Percentiles rank a stretch among this genome's conserved stretches.
Evolutionary conservation across 257 asterid species (phyloP).

Genomic region (Solanum virginianum): DNA sequence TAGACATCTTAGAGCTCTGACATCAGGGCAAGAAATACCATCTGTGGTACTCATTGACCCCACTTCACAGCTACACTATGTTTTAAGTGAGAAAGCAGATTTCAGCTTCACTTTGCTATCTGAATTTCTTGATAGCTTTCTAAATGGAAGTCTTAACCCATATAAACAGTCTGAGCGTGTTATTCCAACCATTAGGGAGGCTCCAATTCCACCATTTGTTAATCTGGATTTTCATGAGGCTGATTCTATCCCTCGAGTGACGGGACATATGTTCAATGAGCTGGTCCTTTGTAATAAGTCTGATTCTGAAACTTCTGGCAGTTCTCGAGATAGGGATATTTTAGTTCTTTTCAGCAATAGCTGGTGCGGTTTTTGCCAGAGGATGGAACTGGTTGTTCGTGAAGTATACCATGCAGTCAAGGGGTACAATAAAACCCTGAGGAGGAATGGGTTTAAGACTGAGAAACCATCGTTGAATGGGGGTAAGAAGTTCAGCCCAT

Average conservation of each 20-base stretch:
- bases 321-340: constrained; percentile 44
- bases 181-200: constrained; percentile 37
- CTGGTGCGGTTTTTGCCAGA: constrained; percentile 98
- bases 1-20: constrained; percentile 70
- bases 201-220: constrained; percentile 76
- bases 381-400: constrained; percentile 91
- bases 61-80: constrained; percentile 36
- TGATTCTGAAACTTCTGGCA: constrained; percentile 24
- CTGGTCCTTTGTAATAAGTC: constrained; percentile 49
- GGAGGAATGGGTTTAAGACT: constrained; percentile 27
- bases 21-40: constrained; percentile 59
- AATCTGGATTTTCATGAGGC: constrained; percentile 83
- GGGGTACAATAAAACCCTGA: constrained; percentile 32
- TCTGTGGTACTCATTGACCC: constrained; percentile 73
- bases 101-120: constrained; percentile 40
- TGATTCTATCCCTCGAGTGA: constrained; percentile 65
- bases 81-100: constrained; percentile 33
- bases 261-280: constrained; percentile 53
- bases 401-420: constrained; percentile 72
- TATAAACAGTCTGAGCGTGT: constrained; percentile 46
- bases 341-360: constrained; percentile 71
- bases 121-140: constrained; percentile 42
- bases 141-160: constrained; percentile 59
- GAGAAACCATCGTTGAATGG: constrained; percentile 21
- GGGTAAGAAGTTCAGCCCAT: constrained; percentile 32